Evolutionary conservation across 331 rosid genomes (phyloP).

Genomic region (Ulmus americana): DNA sequence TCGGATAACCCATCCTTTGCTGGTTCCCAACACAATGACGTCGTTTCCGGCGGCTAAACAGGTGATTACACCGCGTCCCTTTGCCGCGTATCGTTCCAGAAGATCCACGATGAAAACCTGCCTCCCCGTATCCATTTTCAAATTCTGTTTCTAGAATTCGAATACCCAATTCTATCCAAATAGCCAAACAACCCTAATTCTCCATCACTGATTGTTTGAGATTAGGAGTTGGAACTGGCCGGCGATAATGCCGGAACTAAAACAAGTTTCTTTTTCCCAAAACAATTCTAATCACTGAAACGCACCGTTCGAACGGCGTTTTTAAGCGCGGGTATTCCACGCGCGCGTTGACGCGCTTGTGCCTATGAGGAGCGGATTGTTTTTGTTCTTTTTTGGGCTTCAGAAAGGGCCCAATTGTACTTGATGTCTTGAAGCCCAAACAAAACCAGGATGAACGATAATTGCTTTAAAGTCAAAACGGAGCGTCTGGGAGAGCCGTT

Average conservation of each 20-base stretch:
- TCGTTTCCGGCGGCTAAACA: constrained; percentile 93
- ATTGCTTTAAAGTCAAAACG: constrained; percentile 43
- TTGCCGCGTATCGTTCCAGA: constrained; percentile 82
- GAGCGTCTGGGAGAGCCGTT: constrained; percentile 57
- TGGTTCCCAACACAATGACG: constrained; percentile 82
- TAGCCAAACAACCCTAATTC: not conserved
- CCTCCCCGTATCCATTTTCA: constrained; percentile 70
- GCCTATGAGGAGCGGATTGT: not conserved
- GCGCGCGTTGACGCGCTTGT: no score
- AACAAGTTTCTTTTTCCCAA: not conserved
- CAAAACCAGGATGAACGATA: not conserved
- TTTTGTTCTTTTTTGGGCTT: no score
- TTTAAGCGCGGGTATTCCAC: no score
- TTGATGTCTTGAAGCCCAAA: not conserved
- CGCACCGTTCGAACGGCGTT: not conserved
- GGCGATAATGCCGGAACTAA: constrained; percentile 13
- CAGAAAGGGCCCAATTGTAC: no score
- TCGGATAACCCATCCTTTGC: constrained; percentile 93
- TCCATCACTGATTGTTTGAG: not conserved
- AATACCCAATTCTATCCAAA: not conserved
- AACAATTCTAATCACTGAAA: not conserved
- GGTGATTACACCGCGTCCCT: constrained; percentile 80
- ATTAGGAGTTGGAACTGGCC: constrained; percentile 4
- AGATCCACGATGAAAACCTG: constrained; percentile 89
- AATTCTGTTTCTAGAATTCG: constrained; percentile 1